Evolutionary conservation across 345 rosid genomes (phyloP), one percentile per base, ranked within the genome.

Genomic region (Rhizophora mangle): DNA sequence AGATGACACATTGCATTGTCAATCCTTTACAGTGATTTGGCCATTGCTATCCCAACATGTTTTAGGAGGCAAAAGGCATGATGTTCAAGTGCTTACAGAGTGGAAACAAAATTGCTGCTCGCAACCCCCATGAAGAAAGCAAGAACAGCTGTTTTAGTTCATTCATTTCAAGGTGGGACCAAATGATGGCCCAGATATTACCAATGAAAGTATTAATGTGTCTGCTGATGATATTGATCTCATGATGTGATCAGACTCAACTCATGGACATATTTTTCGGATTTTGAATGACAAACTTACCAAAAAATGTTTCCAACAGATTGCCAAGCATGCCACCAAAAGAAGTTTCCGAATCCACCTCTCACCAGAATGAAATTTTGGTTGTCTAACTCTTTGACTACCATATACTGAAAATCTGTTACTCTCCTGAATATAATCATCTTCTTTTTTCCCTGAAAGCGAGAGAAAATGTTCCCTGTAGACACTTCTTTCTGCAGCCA

Each of bases 281-380:
- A 55, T 15, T 46, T 29, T n/a, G 34, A 68, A 22, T 24, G 65
- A 60, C 60, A 75, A 68, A 57, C 70, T 78, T 76, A 91, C 99
- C 89, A 70, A 82, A 68, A 87, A 82, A 80, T 92, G 99, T 78
- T 79, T 92, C 91, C 93, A 92, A 76, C 62, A 85, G 65, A 95
- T 77, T 37, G 81, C 87, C 69, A 89, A 54, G 74, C 92, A 87
- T 79, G 82, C 72, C 37, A 78, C 31, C 81, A 89, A 79, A 9
- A 89, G 84, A 63, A 81, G 57, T 73, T 86, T 87, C 58, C 90
- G 79, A 56, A 86, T 64, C 82, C 83, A 77, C 75, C 88, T 81
- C 64, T 59, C 72, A 39, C 78, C 74, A 57, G 79, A 72, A 60
- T 57, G 46, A 20, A 77, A 71, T 60, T 84, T 58, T 8, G 76